Evolutionary conservation across 2,329 filamentous ascomycete genomes (phyloP).

Genomic region (Calonectria fujianensis): DNA sequence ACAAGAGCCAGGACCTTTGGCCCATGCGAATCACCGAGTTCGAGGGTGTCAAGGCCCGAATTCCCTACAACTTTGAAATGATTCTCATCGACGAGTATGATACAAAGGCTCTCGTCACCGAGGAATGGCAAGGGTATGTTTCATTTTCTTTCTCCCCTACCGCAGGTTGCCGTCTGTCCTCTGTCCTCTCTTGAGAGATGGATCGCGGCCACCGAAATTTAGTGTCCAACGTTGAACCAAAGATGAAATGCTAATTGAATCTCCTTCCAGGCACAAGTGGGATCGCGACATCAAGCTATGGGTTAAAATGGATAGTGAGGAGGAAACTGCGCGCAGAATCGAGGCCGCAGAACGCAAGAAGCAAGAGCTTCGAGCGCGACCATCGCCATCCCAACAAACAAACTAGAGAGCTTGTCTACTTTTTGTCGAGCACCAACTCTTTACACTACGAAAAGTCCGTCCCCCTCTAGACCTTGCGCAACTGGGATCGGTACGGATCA

Average conservation of each 20-base stretch:
- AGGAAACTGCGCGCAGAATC: constrained; percentile 51
- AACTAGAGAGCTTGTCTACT: constrained; percentile 10
- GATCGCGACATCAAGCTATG: constrained; percentile 74
- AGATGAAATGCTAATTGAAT: constrained; percentile 43
- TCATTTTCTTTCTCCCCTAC: constrained; percentile 8
- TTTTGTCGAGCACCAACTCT: neutral
- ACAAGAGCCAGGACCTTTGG: constrained; percentile 82
- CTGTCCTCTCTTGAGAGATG: neutral
- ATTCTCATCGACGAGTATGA: constrained; percentile 81
- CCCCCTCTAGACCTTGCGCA: neutral
- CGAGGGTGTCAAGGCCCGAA: constrained; percentile 81
- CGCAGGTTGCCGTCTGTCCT: neutral
- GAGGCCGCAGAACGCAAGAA: constrained; percentile 54
- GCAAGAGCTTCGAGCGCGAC: constrained; percentile 49
- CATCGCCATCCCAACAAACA: constrained; percentile 26
- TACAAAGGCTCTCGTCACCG: constrained; percentile 75
- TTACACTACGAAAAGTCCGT: neutral
- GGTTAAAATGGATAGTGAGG: constrained; percentile 66
- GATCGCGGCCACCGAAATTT: neutral
- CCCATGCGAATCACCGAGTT: constrained; percentile 84
- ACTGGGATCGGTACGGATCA: neutral
- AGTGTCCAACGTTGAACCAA: neutral
- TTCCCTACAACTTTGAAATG: constrained; percentile 82
- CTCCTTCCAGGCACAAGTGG: constrained; percentile 75
- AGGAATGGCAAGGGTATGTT: constrained; percentile 77